Conservation (phyloP, 2,329 filamentous ascomycete species). For the Didymella lethalis region DNA sequence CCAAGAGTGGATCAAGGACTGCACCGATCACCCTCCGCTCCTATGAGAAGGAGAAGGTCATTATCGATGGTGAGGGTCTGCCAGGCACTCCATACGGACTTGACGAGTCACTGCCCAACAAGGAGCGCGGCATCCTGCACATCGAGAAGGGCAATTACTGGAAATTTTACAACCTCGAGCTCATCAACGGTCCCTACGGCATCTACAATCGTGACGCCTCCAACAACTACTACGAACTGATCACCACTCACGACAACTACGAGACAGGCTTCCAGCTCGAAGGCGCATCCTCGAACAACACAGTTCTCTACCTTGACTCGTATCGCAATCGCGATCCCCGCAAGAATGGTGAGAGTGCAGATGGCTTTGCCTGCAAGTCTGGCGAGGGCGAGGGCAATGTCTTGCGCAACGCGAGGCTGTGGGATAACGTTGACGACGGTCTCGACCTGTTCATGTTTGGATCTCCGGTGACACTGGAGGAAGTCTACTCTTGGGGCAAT, state of each 20-base stretch:
- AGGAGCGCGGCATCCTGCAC: neutral
- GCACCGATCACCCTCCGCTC: neutral
- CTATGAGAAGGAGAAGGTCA: neutral
- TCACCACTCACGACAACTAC: neutral
- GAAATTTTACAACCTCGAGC: neutral
- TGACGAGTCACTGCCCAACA: neutral
- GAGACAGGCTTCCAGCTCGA: conserved; percentile 52
- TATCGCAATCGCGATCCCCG: conserved; percentile 50
- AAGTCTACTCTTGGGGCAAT: conserved; percentile 58
- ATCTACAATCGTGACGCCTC: neutral
- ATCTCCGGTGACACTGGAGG: conserved; percentile 54
- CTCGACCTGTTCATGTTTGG: conserved; percentile 56
- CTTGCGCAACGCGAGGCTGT: conserved; percentile 57
- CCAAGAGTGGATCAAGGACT: neutral
- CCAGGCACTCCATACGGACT: neutral
- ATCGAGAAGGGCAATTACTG: neutral
- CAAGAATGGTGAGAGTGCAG: conserved; percentile 62
- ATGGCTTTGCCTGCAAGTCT: conserved; percentile 60
- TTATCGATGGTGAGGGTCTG: neutral
- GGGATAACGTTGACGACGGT: conserved; percentile 62
- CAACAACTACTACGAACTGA: neutral
- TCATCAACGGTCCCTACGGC: neutral
- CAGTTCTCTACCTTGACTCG: conserved; percentile 34
- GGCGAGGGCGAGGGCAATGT: conserved; percentile 58
- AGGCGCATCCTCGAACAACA: conserved; percentile 39